Evolutionary conservation across 2,329 filamentous ascomycete genomes (phyloP).

Genomic region (Alternaria sp.): DNA sequence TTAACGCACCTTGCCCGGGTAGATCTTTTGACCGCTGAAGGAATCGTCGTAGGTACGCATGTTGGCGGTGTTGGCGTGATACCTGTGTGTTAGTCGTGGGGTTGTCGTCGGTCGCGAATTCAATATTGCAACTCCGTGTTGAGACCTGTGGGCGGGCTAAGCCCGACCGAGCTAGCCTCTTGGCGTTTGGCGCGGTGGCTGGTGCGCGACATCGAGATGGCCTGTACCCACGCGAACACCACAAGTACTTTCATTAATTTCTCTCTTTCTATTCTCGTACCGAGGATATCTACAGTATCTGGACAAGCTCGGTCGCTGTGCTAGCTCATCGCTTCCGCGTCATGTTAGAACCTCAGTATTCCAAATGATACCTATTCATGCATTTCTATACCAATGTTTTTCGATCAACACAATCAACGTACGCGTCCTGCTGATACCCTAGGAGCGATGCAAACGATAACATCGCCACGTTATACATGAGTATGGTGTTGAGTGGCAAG

Average conservation of each 20-base stretch:
- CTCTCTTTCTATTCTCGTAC: not conserved
- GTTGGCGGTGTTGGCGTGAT: slow-evolving; percentile 61
- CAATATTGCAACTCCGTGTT: slow-evolving; percentile 37
- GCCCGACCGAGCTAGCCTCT: slow-evolving; percentile 14
- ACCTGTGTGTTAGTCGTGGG: slow-evolving; percentile 51
- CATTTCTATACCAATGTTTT: not conserved
- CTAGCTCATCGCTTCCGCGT: too few species aligned
- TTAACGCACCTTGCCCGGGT: slow-evolving; percentile 76
- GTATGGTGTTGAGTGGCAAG: not conserved
- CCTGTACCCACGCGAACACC: not conserved
- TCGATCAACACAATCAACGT: too few species aligned
- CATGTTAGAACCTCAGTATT: too few species aligned
- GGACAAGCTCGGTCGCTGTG: not conserved
- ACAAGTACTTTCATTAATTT: not conserved
- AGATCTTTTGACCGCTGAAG: slow-evolving; percentile 81
- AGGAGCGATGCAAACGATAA: not conserved
- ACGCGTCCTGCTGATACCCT: too few species aligned
- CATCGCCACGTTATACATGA: not conserved
- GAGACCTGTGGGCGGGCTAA: slow-evolving; percentile 32
- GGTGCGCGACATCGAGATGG: not conserved
- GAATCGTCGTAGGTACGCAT: slow-evolving; percentile 82
- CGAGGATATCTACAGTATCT: not conserved
- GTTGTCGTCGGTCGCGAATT: slow-evolving; percentile 43
- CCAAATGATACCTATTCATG: not conserved
- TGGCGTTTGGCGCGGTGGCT: slow-evolving; percentile 20